Base-by-base conservation (phyloP, 2,329 filamentous ascomycete species). In the Didymella arachidicola region DNA sequence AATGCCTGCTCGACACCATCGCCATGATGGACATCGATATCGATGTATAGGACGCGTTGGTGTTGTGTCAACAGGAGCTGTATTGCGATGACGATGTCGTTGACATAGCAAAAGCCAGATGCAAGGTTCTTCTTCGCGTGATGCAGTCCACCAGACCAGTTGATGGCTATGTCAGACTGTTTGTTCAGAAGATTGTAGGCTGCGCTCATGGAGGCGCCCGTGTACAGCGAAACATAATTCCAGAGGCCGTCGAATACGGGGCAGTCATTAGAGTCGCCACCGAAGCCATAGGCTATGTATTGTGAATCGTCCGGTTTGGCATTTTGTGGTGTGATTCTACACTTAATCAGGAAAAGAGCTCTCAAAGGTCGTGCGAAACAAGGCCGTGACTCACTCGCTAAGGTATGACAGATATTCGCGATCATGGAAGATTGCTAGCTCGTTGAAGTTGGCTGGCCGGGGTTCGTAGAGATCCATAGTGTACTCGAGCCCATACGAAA, bases 41-140 rank as follows among this genome's bases (percentile, higher is more conserved):
- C 92, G 77, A 98, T 93, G 78, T 98, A 97, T 57, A 98, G 83
- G 7, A 98, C 93, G 47, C 93, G 89, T 16, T 92, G 88, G 68
- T 93, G 87, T 71, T 89, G 86, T 29, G 91, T 89, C 16, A 98
- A 83, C 10, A 99, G 85, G 75, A 97, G 90, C 36, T 98, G 84
- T 68, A 97, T 95, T 34, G 91, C 92, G 45, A 99, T 85, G 57
- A 98, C 95, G 70, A 98, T 98, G 78, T 99, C 95, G 77, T 99
- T 99, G 80, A 98, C 93, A 80, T 99, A 99, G 81, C 95, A 99
- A 78, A 99, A 99, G 0, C 95, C 95, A 14, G 90, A 94, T 0
- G 95, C 94, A 78, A 97, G 93, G 52, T 89, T 87, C 74, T 94
- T 95, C 78, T 98, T 97, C 44, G 95, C 95, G 73, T 99, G 95